Evolutionary conservation across 257 asterid species (phyloP).

Genomic region (Scutellaria minor): DNA sequence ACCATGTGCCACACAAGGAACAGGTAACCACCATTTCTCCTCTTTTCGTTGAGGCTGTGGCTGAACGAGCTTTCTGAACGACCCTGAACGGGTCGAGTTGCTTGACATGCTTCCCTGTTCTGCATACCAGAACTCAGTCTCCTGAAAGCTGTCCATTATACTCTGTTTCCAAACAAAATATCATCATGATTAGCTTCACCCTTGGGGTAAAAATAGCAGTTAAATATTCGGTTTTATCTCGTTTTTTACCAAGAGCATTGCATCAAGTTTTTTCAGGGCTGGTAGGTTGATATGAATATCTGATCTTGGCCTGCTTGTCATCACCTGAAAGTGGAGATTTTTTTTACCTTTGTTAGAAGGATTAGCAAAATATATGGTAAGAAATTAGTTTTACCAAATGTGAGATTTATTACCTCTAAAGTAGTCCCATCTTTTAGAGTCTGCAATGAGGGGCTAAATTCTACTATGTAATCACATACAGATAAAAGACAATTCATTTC

Average conservation of each 20-base stretch:
- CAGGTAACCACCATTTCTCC: constrained; percentile 94
- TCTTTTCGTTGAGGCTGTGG: constrained; percentile 70
- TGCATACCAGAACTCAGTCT: constrained; percentile 86
- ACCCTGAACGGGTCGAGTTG: constrained; percentile 66
- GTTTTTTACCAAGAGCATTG: constrained; percentile 73
- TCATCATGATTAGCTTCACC: constrained; percentile 12
- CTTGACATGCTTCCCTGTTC: constrained; percentile 78
- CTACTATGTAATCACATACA: constrained; percentile 78
- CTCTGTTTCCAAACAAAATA: constrained; percentile 52
- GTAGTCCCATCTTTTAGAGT: constrained; percentile 59
- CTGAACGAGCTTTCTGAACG: constrained; percentile 63
- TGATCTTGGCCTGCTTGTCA: constrained; percentile 80
- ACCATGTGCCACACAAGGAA: constrained; percentile 64
- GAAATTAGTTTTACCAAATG: background rate
- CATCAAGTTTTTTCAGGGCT: constrained; percentile 76
- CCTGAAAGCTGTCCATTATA: constrained; percentile 73
- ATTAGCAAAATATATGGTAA: background rate
- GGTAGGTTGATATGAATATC: constrained; percentile 84
- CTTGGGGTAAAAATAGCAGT: background rate
- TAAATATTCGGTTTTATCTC: background rate
- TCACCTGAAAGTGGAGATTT: constrained; percentile 49
- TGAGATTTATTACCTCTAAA: constrained; percentile 58
- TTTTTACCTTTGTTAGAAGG: constrained; percentile 12
- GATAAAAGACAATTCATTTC: constrained; percentile 83
- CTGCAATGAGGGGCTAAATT: constrained; percentile 64